phyloP scores from a whole-genome alignment of 176 grass and related monocot genomes.

The Eleusine coracana region DNA sequence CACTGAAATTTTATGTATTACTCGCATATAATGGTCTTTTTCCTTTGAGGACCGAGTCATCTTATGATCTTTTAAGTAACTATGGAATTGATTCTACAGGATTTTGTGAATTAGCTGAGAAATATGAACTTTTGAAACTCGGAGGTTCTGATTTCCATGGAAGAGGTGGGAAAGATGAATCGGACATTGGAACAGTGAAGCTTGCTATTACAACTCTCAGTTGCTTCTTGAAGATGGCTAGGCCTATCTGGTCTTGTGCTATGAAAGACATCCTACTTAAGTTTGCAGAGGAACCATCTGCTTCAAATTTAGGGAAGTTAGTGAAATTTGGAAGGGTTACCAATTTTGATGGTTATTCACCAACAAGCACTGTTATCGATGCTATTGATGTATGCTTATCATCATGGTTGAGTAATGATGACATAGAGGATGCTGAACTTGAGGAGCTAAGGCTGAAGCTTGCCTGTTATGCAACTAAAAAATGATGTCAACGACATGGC shows the following conservation, averaged over 20 bases:
- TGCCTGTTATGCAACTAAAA: constrained; percentile 33
- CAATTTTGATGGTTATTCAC: constrained; percentile 32
- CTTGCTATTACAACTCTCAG: constrained; percentile 68
- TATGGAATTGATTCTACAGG: constrained; percentile 39
- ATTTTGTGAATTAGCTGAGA: constrained; percentile 81
- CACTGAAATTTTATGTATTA: constrained; percentile 22
- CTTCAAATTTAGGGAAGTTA: constrained; percentile 65
- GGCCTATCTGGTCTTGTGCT: constrained; percentile 78
- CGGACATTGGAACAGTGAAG: constrained; percentile 72
- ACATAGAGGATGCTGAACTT: constrained; percentile 62
- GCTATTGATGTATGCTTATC: constrained; percentile 67
- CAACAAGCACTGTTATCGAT: constrained; percentile 43
- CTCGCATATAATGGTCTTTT: background rate
- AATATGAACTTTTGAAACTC: constrained; percentile 76
- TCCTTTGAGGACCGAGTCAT: background rate
- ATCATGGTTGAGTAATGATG: constrained; percentile 73
- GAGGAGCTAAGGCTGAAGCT: constrained; percentile 70
- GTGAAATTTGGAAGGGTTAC: constrained; percentile 60
- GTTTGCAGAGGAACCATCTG: constrained; percentile 67
- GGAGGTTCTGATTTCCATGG: constrained; percentile 98
- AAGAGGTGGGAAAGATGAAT: constrained; percentile 77
- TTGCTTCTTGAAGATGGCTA: constrained; percentile 73
- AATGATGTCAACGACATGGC: constrained; percentile 35
- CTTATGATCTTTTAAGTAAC: constrained; percentile 11
- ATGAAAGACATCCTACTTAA: constrained; percentile 72